These are phyloP conservation scores for Plasmodium cynomolgi DNA, from an alignment of 169 alveolate genomes.

Conservation along the genomic window DNA sequence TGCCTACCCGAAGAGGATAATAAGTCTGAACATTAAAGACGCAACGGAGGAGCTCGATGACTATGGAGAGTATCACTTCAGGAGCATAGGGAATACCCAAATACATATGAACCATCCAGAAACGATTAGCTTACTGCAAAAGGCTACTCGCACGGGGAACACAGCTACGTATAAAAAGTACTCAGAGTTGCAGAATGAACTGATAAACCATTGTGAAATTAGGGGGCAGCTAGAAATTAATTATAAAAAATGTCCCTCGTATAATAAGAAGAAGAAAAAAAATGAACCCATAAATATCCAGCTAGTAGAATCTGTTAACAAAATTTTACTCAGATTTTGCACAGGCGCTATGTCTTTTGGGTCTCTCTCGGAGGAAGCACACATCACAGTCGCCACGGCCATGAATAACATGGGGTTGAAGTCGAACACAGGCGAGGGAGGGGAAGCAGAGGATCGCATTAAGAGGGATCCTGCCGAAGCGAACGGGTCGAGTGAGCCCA, in stretches of 20 bases:
- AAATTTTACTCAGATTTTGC: slow-evolving; percentile 74
- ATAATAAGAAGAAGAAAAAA: slow-evolving; percentile 76
- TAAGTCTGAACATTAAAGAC: slow-evolving; percentile 77
- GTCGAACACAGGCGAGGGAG: slow-evolving; percentile 89
- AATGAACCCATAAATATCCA: slow-evolving; percentile 81
- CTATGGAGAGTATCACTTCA: slow-evolving; percentile 82
- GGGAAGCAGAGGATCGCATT: slow-evolving; percentile 83
- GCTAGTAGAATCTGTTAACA: slow-evolving; percentile 70
- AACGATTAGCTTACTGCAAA: slow-evolving; percentile 81
- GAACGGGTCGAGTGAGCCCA: slow-evolving; percentile 8
- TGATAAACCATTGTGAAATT: slow-evolving; percentile 78
- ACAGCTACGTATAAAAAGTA: slow-evolving; percentile 76
- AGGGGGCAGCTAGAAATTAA: slow-evolving; percentile 84
- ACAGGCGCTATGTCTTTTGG: slow-evolving; percentile 86
- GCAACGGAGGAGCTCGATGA: slow-evolving; percentile 79
- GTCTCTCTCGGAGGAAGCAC: slow-evolving; percentile 81
- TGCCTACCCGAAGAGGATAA: slow-evolving; percentile 78
- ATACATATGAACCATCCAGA: slow-evolving; percentile 84
- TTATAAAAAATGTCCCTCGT: slow-evolving; percentile 77
- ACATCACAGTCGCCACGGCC: slow-evolving; percentile 82
- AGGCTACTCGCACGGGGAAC: slow-evolving; percentile 78
- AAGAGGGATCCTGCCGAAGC: neutral
- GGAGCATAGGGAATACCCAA: slow-evolving; percentile 79
- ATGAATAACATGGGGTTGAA: slow-evolving; percentile 83
- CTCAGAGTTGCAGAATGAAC: slow-evolving; percentile 76